Evolutionary conservation across 495 filamentous ascomycete species (phyloP).

Genomic region (Paragyromitra xinjiangensis): DNA sequence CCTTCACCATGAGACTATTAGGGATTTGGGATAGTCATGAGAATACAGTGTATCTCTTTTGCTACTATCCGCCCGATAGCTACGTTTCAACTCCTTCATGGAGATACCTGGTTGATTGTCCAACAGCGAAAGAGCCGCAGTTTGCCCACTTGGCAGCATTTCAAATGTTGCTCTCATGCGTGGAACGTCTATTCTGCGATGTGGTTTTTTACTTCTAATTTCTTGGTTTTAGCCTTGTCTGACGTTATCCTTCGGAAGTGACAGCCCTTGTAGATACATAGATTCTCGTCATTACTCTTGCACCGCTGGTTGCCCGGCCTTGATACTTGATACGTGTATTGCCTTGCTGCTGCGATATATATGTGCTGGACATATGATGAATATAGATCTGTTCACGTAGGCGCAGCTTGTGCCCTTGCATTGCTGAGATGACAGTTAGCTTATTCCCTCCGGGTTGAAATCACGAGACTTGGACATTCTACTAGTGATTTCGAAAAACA

Average conservation of each 20-base stretch:
- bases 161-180: too few relatives aligned
- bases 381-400: conserved; percentile 9
- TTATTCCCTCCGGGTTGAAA: background rate
- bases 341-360: conserved; percentile 26
- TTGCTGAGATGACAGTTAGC: conserved; percentile 32
- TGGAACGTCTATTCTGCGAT: background rate
- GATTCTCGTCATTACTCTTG: background rate
- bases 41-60: background rate
- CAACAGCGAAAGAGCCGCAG: conserved; percentile 21
- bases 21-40: conserved; percentile 3
- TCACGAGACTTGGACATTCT: background rate
- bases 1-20: background rate
- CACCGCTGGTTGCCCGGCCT: background rate
- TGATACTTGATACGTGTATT: conserved; percentile 17
- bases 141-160: background rate
- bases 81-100: background rate
- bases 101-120: background rate
- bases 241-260: background rate
- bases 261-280: background rate
- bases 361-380: conserved; percentile 30
- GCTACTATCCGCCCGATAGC: background rate
- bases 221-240: background rate
- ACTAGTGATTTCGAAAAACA: background rate
- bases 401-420: conserved; percentile 27
- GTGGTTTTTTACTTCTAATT: background rate